These are phyloP conservation scores for Pyrus betulifolia DNA, from an alignment of 306 rosid genomes.

Conservation along the genomic window DNA sequence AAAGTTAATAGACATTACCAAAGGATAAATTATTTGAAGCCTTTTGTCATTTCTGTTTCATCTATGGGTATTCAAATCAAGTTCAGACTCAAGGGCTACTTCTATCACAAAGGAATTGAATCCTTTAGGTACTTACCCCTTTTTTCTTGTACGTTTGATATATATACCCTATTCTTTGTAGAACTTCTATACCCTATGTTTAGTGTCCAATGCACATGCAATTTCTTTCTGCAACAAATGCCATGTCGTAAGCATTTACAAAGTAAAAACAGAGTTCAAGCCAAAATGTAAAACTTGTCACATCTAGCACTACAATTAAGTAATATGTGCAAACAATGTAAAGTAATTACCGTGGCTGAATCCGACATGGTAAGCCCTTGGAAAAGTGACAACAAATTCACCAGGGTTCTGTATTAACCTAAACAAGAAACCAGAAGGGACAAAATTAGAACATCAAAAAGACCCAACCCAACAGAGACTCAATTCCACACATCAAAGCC, in stretches of 20 bases:
- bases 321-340: constrained; percentile 8
- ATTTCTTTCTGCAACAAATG: constrained; percentile 7
- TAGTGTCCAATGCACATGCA: background rate
- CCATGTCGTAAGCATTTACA: background rate
- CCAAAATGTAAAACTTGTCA: background rate
- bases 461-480: constrained; percentile 3
- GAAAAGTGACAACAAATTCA: constrained; percentile 98
- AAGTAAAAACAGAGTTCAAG: constrained; percentile 2
- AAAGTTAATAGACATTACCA: background rate
- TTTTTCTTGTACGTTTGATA: background rate
- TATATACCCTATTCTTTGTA: background rate
- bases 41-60: background rate
- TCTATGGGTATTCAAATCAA: background rate
- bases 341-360: constrained; percentile 96
- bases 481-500: constrained; percentile 10
- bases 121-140: background rate
- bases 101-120: background rate
- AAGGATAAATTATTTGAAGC: background rate
- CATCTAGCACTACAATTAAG: constrained; percentile 6
- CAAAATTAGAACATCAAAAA: constrained; percentile 30
- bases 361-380: constrained; percentile 99
- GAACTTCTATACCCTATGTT: background rate
- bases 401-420: constrained; percentile 99
- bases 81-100: background rate
- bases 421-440: constrained; percentile 27